Evolutionary conservation across 768 basidiomycete genomes (phyloP), one percentile per base, ranked within the genome.

Genomic region (Galerina marginata): DNA sequence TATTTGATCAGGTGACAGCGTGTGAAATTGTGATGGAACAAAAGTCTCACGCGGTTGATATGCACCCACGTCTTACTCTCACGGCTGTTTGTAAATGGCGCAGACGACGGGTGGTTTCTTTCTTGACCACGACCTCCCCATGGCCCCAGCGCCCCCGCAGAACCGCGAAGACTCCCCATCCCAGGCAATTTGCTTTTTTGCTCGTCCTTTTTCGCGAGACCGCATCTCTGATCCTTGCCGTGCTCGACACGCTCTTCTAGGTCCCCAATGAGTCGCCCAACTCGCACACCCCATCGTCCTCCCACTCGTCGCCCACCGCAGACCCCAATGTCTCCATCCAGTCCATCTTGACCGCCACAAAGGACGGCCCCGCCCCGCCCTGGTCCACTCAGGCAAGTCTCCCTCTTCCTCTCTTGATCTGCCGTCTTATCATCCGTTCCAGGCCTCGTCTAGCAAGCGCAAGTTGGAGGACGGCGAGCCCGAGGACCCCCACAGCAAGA

Each of bases 401-500:
- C 25, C 26, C 23, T 56, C 47, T 23, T 36, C 36, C 55, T 52
- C 59, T 20, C 20, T 37, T 42, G 38, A 16, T 38, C 43, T 14
- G 54, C 15, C 20, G 33, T 11, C 39, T 53, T 44, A 26, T 51
- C 16, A 55, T 40, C 40, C 6, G 37, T 26, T 29, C 44, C 65
- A 79, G 75, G 58, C 74, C 11, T 79, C 86, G 39, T 79, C 82
- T 37, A 80, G 81, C 43, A 93, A 93, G 75, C 91, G 92, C 63
- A 93, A 92, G 73, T 79, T 91, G 20, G 91, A 93, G 50, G 83
- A 84, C 14, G 76, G 83, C 4, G 83, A 84, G 37, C 79, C 83
- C 3, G 89, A 91, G 62, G 84, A 85, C 68, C 79, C 86, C 1
- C 90, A 92, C 65, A 82, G 78, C 65, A 93, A 93, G 81, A 93